Conservation (phyloP, 2,329 filamentous ascomycete genomes). For the Phaeophleospora eucalypticola region DNA sequence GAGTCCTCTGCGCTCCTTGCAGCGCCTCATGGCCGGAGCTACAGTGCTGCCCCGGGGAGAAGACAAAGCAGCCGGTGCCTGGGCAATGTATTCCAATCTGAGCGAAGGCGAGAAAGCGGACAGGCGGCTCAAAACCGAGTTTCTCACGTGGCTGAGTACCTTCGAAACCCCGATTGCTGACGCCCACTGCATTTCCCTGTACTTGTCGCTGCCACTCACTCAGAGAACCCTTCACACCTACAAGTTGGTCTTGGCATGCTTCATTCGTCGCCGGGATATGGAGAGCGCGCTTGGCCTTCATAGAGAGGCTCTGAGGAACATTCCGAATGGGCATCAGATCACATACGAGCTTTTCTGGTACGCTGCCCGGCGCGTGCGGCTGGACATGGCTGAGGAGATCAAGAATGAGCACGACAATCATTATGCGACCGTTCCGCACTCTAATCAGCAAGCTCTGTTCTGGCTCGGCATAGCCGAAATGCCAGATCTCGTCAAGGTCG, state of each 20-base stretch:
- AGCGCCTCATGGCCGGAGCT: too few species aligned
- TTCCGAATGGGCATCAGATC: constrained; percentile 23
- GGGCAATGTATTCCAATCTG: constrained; percentile 36
- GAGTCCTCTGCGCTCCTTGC: too few species aligned
- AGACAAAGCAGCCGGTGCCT: constrained; percentile 21
- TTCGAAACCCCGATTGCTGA: constrained; percentile 16
- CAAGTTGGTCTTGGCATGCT: constrained; percentile 15
- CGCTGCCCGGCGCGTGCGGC: constrained; percentile 14
- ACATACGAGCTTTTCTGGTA: constrained; percentile 20
- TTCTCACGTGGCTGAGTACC: constrained; percentile 26
- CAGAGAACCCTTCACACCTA: constrained; percentile 22
- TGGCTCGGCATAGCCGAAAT: constrained; percentile 22
- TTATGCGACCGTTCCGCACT: neutral
- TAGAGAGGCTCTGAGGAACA: constrained; percentile 25
- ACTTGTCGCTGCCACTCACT: constrained; percentile 21
- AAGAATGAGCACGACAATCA: constrained; percentile 13
- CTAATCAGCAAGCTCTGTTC: constrained; percentile 16
- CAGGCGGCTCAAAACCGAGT: constrained; percentile 21
- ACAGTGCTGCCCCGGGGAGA: neutral
- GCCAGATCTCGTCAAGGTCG: constrained; percentile 16
- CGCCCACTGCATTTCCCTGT: constrained; percentile 23
- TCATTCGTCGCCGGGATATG: constrained; percentile 16
- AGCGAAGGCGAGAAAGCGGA: constrained; percentile 19
- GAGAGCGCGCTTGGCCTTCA: constrained; percentile 20
- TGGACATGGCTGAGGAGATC: constrained; percentile 16